Conservation (phyloP, 768 basidiomycete genomes). For the Collybiopsis confluens region DNA sequence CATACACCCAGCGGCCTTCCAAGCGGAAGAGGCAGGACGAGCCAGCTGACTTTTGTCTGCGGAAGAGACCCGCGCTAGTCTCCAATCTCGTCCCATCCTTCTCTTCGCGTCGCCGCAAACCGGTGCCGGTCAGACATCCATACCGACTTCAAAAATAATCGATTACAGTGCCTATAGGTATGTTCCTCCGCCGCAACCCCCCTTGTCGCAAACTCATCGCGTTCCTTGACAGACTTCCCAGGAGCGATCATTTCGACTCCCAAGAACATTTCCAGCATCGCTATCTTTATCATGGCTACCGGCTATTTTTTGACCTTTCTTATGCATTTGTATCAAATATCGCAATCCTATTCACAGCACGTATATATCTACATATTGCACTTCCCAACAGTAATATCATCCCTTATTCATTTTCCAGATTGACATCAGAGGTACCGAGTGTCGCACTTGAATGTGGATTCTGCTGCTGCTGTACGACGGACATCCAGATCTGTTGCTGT, state of each 20-base stretch:
- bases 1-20: slow-evolving; percentile 43
- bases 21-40: slow-evolving; percentile 48
- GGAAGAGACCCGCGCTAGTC: slow-evolving; percentile 14
- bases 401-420: neutral
- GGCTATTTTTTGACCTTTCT: neutral
- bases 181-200: too few relatives aligned
- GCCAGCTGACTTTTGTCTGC: slow-evolving; percentile 12
- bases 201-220: too few relatives aligned
- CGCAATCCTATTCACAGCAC: slow-evolving; percentile 2
- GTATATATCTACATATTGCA: slow-evolving; percentile 4
- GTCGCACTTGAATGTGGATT: neutral
- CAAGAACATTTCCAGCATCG: too few relatives aligned
- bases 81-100: neutral
- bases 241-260: too few relatives aligned
- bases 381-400: slow-evolving; percentile 1
- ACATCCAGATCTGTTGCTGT: neutral
- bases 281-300: slow-evolving; percentile 6
- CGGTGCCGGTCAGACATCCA: slow-evolving; percentile 2
- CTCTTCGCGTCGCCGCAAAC: slow-evolving; percentile 5
- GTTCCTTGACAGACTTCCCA: too few relatives aligned
- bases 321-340: slow-evolving; percentile 8
- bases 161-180: slow-evolving; percentile 1
- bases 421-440: neutral
- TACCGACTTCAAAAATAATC: slow-evolving; percentile 6
- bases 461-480: neutral